phyloP scores from a whole-genome alignment of 148 eudicot species.

The Spergularia marina region DNA sequence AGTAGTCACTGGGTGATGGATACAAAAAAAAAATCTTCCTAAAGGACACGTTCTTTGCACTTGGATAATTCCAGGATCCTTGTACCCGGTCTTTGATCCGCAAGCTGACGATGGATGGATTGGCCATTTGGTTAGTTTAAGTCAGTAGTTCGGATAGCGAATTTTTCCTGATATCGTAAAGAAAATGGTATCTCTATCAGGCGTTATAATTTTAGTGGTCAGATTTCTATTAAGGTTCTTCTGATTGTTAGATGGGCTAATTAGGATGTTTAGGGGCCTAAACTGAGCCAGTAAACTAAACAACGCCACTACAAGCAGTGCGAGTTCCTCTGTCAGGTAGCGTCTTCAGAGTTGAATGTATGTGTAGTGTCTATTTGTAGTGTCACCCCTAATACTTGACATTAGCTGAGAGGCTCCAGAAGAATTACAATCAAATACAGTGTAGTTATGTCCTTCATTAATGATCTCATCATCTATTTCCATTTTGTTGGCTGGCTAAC shows the following conservation, averaged over 20 bases:
- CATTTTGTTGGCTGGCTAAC: background rate
- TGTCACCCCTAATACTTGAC: too few species aligned
- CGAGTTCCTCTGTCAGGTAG: background rate
- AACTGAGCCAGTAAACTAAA: background rate
- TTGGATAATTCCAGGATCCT: too few species aligned
- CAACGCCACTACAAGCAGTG: background rate
- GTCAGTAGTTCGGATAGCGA: background rate
- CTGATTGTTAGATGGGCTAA: background rate
- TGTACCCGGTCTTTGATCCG: too few species aligned
- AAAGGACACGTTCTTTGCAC: background rate
- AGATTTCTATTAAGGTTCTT: background rate
- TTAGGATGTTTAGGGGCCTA: background rate
- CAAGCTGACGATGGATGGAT: too few species aligned
- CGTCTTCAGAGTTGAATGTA: background rate
- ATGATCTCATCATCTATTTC: background rate
- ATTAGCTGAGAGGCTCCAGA: background rate
- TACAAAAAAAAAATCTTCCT: background rate
- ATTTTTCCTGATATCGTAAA: background rate
- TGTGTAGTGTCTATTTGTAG: background rate
- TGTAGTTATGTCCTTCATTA: background rate
- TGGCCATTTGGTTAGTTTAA: conserved; percentile 2
- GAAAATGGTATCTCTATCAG: background rate
- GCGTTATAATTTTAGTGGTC: background rate
- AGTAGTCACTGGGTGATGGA: background rate
- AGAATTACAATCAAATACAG: background rate